Evolutionary conservation across 805 yeast genomes (phyloP).

Genomic region (Starmerella scarabaei): DNA sequence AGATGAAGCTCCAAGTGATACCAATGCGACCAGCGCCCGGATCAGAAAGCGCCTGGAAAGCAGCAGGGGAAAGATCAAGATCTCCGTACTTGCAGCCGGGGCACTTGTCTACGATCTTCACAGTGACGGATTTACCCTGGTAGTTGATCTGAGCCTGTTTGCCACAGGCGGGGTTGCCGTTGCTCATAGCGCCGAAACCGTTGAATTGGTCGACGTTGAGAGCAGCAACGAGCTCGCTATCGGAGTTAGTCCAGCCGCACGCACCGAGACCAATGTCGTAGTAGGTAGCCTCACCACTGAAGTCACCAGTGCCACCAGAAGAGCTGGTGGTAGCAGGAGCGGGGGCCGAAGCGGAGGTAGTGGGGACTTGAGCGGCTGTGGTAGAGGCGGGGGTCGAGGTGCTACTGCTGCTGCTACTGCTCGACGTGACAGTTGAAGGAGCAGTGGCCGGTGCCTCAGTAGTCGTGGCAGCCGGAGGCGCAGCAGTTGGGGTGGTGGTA

Average conservation of each 20-base stretch:
- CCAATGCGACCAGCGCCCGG: slow-evolving; percentile 40
- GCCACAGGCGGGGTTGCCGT: slow-evolving; percentile 41
- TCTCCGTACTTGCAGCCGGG: slow-evolving; percentile 39
- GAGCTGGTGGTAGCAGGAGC: slow-evolving; percentile 11
- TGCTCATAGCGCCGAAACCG: slow-evolving; percentile 32
- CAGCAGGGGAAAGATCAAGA: slow-evolving; percentile 50
- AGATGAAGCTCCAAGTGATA: slow-evolving; percentile 35
- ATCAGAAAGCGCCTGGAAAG: slow-evolving; percentile 41
- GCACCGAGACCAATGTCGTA: slow-evolving; percentile 36
- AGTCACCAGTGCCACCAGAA: slow-evolving; percentile 20
- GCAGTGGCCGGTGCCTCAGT: too few relatives aligned
- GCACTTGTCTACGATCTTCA: slow-evolving; percentile 46
- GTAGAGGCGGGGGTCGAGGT: slow-evolving; percentile 10
- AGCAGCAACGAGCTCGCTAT: slow-evolving; percentile 42
- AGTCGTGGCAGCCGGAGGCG: slow-evolving; percentile 7
- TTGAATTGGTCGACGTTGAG: slow-evolving; percentile 31
- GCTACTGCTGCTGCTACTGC: slow-evolving; percentile 8
- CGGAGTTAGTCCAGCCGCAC: slow-evolving; percentile 39
- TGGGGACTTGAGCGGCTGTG: slow-evolving; percentile 7
- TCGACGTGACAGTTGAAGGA: slow-evolving; percentile 4
- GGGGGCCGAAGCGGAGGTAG: slow-evolving; percentile 12
- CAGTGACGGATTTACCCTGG: slow-evolving; percentile 41
- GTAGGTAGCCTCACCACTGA: slow-evolving; percentile 29
- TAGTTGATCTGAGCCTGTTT: slow-evolving; percentile 36
- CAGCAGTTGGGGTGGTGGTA: slow-evolving; percentile 3